A percentile compares a stretch with the other conserved stretches of the same genome.
Evolutionary conservation across 495 filamentous ascomycete genomes (phyloP).

Genomic region (Penicillium pulvis): DNA sequence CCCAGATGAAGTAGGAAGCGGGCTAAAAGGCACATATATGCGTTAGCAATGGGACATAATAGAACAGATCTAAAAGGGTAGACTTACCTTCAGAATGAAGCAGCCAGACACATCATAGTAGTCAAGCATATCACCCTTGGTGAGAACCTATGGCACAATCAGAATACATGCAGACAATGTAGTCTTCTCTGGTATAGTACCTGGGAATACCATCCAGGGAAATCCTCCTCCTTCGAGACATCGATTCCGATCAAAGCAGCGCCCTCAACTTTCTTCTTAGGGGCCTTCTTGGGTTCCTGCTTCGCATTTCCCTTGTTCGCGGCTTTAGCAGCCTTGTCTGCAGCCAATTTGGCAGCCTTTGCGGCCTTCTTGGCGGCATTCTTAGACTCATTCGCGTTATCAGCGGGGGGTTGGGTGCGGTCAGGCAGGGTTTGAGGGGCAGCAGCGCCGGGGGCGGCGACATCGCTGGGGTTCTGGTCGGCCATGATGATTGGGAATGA

Average conservation of each 20-base stretch:
- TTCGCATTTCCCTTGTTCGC: constrained; percentile 56
- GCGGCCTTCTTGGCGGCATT: constrained; percentile 73
- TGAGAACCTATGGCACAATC: constrained; percentile 55
- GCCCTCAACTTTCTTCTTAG: constrained; percentile 55
- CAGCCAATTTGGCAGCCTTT: constrained; percentile 65
- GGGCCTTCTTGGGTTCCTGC: constrained; percentile 45
- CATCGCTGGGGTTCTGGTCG: constrained; percentile 38
- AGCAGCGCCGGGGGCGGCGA: constrained; percentile 27
- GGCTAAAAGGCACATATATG: constrained; percentile 40
- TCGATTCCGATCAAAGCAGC: constrained; percentile 83
- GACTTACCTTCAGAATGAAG: constrained; percentile 78
- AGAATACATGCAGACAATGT: neutral
- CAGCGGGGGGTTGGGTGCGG: constrained; percentile 46
- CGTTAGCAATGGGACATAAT: constrained; percentile 3
- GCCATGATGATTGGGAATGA: constrained; percentile 37
- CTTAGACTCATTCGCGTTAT: constrained; percentile 60
- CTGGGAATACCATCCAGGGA: constrained; percentile 93
- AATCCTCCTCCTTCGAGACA: constrained; percentile 79
- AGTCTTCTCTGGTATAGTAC: neutral
- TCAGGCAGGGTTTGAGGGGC: constrained; percentile 42
- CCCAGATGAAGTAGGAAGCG: constrained; percentile 88
- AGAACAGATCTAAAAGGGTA: constrained; percentile 3
- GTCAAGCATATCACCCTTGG: constrained; percentile 92
- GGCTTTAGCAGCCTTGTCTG: constrained; percentile 66
- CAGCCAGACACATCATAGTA: constrained; percentile 81